Evolutionary conservation across 2,329 filamentous ascomycete genomes (phyloP).

Genomic region (Aspergillus luchuensis): DNA sequence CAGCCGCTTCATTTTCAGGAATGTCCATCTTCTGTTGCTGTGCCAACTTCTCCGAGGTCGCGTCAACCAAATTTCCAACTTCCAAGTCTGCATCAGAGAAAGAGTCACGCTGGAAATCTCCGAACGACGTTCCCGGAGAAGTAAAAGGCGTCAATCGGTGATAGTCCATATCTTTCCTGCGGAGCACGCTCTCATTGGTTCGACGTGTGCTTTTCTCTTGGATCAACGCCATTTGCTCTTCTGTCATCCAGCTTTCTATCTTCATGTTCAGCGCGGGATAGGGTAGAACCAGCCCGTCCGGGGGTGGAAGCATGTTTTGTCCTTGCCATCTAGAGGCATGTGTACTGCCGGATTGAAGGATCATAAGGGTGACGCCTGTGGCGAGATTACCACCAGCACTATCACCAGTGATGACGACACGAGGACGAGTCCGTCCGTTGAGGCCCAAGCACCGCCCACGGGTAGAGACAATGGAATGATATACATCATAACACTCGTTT

Average conservation of each 20-base stretch:
- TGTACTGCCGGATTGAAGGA: conserved; percentile 71
- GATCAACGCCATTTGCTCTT: conserved; percentile 95
- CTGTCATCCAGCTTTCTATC: conserved; percentile 98
- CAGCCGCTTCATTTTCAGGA: conserved; percentile 40
- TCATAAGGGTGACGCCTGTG: conserved; percentile 81
- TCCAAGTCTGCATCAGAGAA: conserved; percentile 19
- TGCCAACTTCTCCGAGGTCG: conserved; percentile 26
- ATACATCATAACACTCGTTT: conserved; percentile 86
- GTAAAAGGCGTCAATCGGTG: conserved; percentile 71
- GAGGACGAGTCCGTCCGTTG: conserved; percentile 65
- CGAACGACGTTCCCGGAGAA: conserved; percentile 78
- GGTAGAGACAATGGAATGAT: conserved; percentile 70
- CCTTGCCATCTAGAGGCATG: conserved; percentile 59
- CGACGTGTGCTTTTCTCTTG: conserved; percentile 76
- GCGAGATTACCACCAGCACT: conserved; percentile 82
- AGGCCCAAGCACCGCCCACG: conserved; percentile 76
- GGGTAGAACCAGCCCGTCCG: conserved; percentile 78
- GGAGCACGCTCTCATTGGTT: conserved; percentile 75
- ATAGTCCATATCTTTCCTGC: conserved; percentile 87
- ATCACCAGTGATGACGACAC: conserved; percentile 74
- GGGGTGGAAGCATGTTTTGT: conserved; percentile 66
- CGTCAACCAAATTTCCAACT: conserved; percentile 24
- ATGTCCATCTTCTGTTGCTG: conserved; percentile 34
- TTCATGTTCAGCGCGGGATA: conserved; percentile 96
- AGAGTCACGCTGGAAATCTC: conserved; percentile 49